Conservation (phyloP, 768 basidiomycete species). For the Mycena amicta region DNA sequence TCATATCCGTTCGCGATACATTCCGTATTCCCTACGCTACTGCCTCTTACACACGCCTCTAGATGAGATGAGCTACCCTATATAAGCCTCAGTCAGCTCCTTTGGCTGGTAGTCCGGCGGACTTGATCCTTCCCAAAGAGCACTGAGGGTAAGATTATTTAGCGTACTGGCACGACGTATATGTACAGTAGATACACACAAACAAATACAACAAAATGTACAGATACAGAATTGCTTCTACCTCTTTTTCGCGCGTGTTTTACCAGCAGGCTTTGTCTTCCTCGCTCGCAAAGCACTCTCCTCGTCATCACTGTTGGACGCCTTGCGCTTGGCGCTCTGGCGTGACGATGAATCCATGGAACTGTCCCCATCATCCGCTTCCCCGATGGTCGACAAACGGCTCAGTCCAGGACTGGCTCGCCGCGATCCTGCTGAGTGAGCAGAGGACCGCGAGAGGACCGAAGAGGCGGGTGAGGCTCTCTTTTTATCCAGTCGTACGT, state of each 20-base stretch:
- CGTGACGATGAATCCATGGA: constrained; percentile 33
- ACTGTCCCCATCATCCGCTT: constrained; percentile 52
- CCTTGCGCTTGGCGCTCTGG: constrained; percentile 53
- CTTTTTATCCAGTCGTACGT: constrained; percentile 15
- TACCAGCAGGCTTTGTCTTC: constrained; percentile 39
- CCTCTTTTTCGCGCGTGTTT: constrained; percentile 46
- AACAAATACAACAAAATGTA: no score
- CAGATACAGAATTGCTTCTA: constrained; percentile 20
- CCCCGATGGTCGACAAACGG: constrained; percentile 44
- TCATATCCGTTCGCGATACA: no score
- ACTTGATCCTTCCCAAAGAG: no score
- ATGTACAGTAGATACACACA: no score
- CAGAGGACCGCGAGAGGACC: constrained; percentile 43
- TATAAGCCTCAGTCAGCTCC: no score
- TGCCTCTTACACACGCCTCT: no score
- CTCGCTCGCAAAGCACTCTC: constrained; percentile 3
- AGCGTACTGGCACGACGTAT: no score
- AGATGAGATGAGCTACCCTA: no score
- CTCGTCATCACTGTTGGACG: constrained; percentile 31
- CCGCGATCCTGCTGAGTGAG: constrained; percentile 54
- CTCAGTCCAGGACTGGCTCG: constrained; percentile 54
- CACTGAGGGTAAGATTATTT: no score
- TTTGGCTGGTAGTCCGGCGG: no score
- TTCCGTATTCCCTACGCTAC: no score
- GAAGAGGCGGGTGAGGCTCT: constrained; percentile 49